Evolutionary conservation across 2,329 filamentous ascomycete species (phyloP), one percentile per base, ranked within the genome.

Genomic region (Aureobasidium sp.): DNA sequence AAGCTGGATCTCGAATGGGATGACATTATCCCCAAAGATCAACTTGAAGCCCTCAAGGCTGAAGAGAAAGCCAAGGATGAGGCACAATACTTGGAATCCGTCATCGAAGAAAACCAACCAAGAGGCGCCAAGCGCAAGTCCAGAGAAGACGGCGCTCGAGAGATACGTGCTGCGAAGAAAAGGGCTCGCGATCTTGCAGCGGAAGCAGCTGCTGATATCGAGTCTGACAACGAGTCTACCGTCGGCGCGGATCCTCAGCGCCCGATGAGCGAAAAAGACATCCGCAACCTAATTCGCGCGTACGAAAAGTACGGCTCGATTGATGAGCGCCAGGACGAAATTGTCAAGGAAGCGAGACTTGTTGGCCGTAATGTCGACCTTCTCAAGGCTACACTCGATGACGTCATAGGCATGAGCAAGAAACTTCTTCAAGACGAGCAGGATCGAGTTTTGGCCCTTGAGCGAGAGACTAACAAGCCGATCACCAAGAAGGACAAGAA

Each of bases 1-100:
- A 97, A 97, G 71, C 87, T 97, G 56, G 79, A 97, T 59, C 83
- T 97, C 22, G 90, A 94, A 61, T 98, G 93, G 93, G 93, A 98
- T 63, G 87, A 97, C 60, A 98, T 98, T 62, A 97, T 98, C 61
- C 94, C 93, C 0, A 90, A 90, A 56, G 90, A 95, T 6, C 84
- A 95, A 63, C 79, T 98, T 16, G 90, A 90, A 14, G 84, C 84
- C 56, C 86, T 97, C 70, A 95, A 94, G 68, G 84, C 83, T 0
- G 88, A 95, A 47, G 91, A 97, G 63, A 87, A 94, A 60, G 83
- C 85, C 67, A 86, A 86, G 64, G 82, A 87, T 53, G 83, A 95
- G 53, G 88, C 90, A 12, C 83, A 86, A 41, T 94, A 93, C 59
- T 80, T 95, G 1, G 85, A 84, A 22, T 84, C 85, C 62, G 80